Evolutionary conservation across 148 eudicot species (phyloP).

Genomic region (Cornus suecica): DNA sequence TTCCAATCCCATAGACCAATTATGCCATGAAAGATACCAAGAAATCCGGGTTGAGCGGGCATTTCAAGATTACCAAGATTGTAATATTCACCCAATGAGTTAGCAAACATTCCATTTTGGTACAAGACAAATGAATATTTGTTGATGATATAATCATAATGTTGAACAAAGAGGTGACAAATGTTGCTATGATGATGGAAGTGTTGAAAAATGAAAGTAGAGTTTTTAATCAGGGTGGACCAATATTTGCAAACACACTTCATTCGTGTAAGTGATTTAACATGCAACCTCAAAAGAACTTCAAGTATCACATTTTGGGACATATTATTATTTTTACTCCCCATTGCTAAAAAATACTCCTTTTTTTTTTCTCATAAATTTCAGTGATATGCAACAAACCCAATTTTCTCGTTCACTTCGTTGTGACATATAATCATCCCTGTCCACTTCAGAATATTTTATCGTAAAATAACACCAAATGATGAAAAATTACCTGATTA

Average conservation of each 20-base stretch:
- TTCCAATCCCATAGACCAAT: neutral
- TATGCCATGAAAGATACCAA: neutral
- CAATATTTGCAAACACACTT: constrained; percentile 8
- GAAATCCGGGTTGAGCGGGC: neutral
- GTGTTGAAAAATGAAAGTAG: neutral
- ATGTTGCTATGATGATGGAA: neutral
- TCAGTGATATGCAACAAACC: no score
- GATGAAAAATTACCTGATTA: no score
- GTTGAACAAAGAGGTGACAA: neutral
- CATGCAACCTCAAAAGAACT: neutral
- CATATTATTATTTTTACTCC: neutral
- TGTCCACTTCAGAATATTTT: no score
- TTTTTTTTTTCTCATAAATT: no score
- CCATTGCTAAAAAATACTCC: neutral
- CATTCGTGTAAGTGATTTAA: constrained; percentile 4
- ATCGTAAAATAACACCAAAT: no score
- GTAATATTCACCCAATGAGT: neutral
- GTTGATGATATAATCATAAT: neutral
- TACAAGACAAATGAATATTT: neutral
- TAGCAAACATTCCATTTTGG: neutral
- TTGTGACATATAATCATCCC: no score
- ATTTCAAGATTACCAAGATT: neutral
- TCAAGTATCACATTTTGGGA: neutral
- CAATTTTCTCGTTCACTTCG: no score
- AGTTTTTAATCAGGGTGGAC: neutral